Evolutionary conservation across 805 yeast genomes (phyloP), one percentile per base, ranked within the genome.

Genomic region (Cyberlindnera lachancei): DNA sequence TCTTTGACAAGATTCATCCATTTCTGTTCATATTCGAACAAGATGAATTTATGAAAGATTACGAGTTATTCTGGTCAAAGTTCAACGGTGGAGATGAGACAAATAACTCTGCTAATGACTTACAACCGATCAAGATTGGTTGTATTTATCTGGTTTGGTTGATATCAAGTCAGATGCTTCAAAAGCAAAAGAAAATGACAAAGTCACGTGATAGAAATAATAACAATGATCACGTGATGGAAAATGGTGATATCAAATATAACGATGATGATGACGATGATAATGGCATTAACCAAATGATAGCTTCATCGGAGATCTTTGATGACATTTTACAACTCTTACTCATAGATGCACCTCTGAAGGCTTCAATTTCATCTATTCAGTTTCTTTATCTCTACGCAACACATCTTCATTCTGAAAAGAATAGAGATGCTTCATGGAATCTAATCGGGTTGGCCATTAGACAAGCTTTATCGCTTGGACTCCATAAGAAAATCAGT

Each of bases 351-450:
- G 60, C 65, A 28, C 53, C 66, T 15, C 38, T 68, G 27, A 61
- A 66, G 1, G 70, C 75, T 4, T 55, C 64, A 4, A 41, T 68
- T 12, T 61, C 59, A 29, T 70, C 74, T 4, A 63, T 70, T 10
- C 52, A 71, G 29, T 52, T 66, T 13, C 41, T 68, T 13, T 55
- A 62, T 28, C 42, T 68, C 20, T 53, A 67, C 23, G 58, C 73
- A 0, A 55, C 64, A 10, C 64, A 69, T 45, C 39, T 69, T 25
- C 66, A 66, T 27, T 56, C 68, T 28, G 57, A 57, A 17, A 65
- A 61, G 40, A 64, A 64, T 25, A 56, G 73, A 36, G 75, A 69
- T 36, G 60, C 68, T 30, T 68, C 70, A 0, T 70, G 68, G 59
- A 62, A 66, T 38, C 38, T 70, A 28, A 50, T 67, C 47, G 68